These are phyloP conservation scores for Debaryomyces maramus DNA, from an alignment of 805 yeast genomes.

Conservation along the genomic window DNA sequence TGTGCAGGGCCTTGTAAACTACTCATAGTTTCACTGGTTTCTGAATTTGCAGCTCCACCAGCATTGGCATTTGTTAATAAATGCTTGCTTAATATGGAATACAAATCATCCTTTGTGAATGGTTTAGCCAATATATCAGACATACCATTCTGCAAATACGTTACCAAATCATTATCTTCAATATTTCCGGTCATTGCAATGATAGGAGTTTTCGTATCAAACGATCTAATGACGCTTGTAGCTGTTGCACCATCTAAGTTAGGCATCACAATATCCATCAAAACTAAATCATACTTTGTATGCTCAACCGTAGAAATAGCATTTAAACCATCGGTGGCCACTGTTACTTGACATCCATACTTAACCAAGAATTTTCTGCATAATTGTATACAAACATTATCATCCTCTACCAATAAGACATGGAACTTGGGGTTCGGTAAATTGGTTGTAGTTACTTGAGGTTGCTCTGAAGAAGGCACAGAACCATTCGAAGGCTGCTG, in stretches of 20 bases:
- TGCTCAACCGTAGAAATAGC: conserved; percentile 78
- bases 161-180: conserved; percentile 76
- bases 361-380: conserved; percentile 80
- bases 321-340: conserved; percentile 87
- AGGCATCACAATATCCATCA: conserved; percentile 91
- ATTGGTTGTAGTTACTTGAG: conserved; percentile 21
- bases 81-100: conserved; percentile 74
- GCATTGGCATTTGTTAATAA: conserved; percentile 39
- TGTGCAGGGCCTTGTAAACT: conserved; percentile 10
- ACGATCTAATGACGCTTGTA: conserved; percentile 81
- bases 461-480: conserved; percentile 9
- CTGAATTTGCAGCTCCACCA: conserved; percentile 3
- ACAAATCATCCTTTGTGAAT: conserved; percentile 83
- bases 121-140: conserved; percentile 92
- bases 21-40: neutral
- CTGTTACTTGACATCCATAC: conserved; percentile 90
- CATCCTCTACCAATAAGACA: conserved; percentile 78
- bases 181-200: conserved; percentile 94
- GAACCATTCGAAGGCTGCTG: conserved; percentile 3
- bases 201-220: conserved; percentile 83
- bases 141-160: conserved; percentile 85
- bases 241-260: conserved; percentile 88
- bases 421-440: conserved; percentile 54
- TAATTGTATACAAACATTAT: conserved; percentile 75
- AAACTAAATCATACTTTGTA: conserved; percentile 69